Percentiles rank a stretch among this genome's conserved stretches.
phyloP scores from a whole-genome alignment of 208 protist genomes.

The Porcisia deanei region DNA sequence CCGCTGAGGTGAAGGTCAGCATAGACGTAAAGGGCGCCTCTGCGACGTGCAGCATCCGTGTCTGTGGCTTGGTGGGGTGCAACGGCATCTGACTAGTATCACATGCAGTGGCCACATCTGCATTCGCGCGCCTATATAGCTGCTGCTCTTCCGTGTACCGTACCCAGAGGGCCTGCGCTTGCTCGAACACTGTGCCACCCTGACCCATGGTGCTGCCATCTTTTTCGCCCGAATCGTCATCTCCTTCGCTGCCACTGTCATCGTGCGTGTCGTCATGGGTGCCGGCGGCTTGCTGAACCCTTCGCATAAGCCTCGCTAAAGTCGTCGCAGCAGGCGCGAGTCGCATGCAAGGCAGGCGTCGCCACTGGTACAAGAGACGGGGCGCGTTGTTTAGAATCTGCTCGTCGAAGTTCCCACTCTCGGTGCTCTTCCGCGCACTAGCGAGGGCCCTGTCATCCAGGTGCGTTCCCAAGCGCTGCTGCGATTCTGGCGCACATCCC shows the following conservation, averaged over 20 bases:
- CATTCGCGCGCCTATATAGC: background rate
- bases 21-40: background rate
- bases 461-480: background rate
- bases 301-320: background rate
- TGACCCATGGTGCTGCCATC: background rate
- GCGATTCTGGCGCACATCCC: conserved; percentile 4
- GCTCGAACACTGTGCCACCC: background rate
- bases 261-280: background rate
- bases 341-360: conserved; percentile 26
- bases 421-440: background rate
- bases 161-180: background rate
- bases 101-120: background rate
- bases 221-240: background rate
- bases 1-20: background rate
- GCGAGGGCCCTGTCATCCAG: background rate
- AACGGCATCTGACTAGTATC: background rate
- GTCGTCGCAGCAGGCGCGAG: background rate
- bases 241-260: conserved; percentile 1
- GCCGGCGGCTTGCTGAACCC: background rate
- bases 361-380: conserved; percentile 22
- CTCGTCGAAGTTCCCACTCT: conserved; percentile 11
- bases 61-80: background rate
- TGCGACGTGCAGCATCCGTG: background rate
- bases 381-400: conserved; percentile 18
- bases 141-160: conserved; percentile 6